Conservation (phyloP, 2,329 filamentous ascomycete genomes). For the Claviceps lovelessii region DNA sequence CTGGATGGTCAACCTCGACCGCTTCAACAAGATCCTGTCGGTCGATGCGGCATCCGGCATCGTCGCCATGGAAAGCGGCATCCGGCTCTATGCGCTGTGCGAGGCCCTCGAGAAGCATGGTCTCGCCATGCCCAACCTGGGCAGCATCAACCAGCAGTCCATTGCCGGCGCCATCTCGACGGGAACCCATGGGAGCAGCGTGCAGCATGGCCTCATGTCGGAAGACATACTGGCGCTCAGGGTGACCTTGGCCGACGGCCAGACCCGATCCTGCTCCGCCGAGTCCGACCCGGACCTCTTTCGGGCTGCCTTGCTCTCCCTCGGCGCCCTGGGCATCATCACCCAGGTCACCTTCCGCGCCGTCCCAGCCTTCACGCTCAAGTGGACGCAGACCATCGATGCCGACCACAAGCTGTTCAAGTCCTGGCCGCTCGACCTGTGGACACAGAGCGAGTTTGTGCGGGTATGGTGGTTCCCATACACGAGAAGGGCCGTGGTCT, state of each 20-base stretch:
- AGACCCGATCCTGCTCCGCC: constrained; percentile 54
- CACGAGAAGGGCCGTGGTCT: constrained; percentile 72
- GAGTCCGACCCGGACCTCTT: constrained; percentile 65
- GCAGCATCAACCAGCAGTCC: constrained; percentile 89
- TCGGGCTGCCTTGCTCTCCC: constrained; percentile 69
- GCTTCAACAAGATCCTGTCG: constrained; percentile 57
- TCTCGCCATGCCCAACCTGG: constrained; percentile 78
- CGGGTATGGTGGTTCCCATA: constrained; percentile 98
- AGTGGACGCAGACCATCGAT: constrained; percentile 71
- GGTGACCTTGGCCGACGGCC: constrained; percentile 71
- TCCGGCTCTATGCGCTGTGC: constrained; percentile 63
- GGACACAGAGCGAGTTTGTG: constrained; percentile 77
- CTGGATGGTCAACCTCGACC: constrained; percentile 90
- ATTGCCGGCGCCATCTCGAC: constrained; percentile 87
- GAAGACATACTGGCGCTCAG: constrained; percentile 61
- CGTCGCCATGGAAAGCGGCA: constrained; percentile 75
- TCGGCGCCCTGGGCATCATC: constrained; percentile 83
- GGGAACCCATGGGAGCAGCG: constrained; percentile 80
- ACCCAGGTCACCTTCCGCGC: constrained; percentile 78
- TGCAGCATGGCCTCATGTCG: constrained; percentile 70
- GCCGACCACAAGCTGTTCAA: constrained; percentile 53
- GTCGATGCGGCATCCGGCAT: constrained; percentile 52
- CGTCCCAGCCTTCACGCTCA: constrained; percentile 66
- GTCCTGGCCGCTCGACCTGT: constrained; percentile 60
- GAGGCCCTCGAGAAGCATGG: constrained; percentile 58